Evolutionary conservation across 208 protist genomes (phyloP).

Genomic region (Leishmania tropica): DNA sequence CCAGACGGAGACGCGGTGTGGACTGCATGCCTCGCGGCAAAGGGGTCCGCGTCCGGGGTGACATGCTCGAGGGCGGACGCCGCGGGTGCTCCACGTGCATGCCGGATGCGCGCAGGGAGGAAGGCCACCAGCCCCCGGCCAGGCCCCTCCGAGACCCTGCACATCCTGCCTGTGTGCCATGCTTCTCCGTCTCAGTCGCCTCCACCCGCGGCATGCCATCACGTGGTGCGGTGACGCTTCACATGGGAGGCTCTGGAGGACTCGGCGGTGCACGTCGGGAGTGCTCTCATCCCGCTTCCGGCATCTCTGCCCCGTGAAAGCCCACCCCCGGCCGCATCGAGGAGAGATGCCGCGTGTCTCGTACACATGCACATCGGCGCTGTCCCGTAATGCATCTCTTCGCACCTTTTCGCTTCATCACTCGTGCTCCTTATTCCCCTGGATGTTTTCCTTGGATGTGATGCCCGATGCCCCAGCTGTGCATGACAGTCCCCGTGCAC

Average conservation of each 20-base stretch:
- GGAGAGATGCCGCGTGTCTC: not conserved
- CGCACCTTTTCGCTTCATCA: not conserved
- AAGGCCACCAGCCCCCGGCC: too few species aligned
- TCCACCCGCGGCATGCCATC: not conserved
- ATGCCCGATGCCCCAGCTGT: too few species aligned
- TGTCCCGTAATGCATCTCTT: not conserved
- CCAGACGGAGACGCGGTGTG: too few species aligned
- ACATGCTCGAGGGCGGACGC: not conserved
- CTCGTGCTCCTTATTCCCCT: not conserved
- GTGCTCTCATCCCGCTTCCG: not conserved
- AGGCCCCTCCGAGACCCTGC: not conserved
- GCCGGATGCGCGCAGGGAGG: too few species aligned
- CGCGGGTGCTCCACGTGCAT: too few species aligned
- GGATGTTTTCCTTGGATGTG: not conserved
- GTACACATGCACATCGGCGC: not conserved
- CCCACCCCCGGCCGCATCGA: not conserved
- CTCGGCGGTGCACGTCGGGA: not conserved
- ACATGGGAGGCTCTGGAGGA: not conserved
- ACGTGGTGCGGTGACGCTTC: not conserved
- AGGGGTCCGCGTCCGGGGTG: not conserved
- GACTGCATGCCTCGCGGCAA: too few species aligned
- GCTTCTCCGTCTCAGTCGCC: not conserved
- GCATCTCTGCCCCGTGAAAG: not conserved
- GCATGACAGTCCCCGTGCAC: too few species aligned
- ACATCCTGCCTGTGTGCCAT: not conserved